Base-by-base conservation (phyloP, 176 grass and related monocot genomes). In the Rhynchospora tenuis region DNA sequence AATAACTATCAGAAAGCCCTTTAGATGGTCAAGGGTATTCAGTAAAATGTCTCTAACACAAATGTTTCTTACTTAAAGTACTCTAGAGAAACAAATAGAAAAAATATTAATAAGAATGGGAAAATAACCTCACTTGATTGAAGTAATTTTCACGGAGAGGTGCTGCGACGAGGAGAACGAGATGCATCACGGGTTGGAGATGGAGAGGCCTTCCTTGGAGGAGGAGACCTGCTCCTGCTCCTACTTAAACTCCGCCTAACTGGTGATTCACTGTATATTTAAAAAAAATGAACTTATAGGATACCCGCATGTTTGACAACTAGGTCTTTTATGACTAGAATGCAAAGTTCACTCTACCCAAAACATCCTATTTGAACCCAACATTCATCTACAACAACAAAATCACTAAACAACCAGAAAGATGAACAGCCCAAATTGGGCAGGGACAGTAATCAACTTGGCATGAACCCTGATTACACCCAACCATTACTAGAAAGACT, bases 221-320 rank as follows among this genome's bases (percentile, higher is more conserved):
- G 85, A 81, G 90, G 89, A 27, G 86, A 83, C 55, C 47, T 78
- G 78, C 87, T 94, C 51, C 88, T 97, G 86, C 88, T 86, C 83
- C 61, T 89, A 67, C 90, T 93, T 84, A 77, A 74, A 70, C 89
- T 98, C 79, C 83, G 88, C 50, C 83, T 80, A 59, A 20, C 63
- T 68, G 92, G 92, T n/a, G 89, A 95, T 43, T 9, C 82, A 86
- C 92, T 95, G 84, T 17, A 45, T 15, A 54, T 14, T 29, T 84
- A 27, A n/a, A 70, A 88, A 58, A 7, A 71, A 70, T 57, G 58
- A 72, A 75, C 84, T 68, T 48, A 86, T 83, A 38, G 15, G 48
- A 22, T 31, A 79, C 58, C 67, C 57, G 10, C 64, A 62, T 13
- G 65, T 69, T 50, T 14, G 45, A 59, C 46, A 43, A 67, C 66